A percentile compares a stretch with the other conserved stretches of the same genome.
Evolutionary conservation across 1,284 basidiomycete species (phyloP).

Genomic region (Malassezia caprae): DNA sequence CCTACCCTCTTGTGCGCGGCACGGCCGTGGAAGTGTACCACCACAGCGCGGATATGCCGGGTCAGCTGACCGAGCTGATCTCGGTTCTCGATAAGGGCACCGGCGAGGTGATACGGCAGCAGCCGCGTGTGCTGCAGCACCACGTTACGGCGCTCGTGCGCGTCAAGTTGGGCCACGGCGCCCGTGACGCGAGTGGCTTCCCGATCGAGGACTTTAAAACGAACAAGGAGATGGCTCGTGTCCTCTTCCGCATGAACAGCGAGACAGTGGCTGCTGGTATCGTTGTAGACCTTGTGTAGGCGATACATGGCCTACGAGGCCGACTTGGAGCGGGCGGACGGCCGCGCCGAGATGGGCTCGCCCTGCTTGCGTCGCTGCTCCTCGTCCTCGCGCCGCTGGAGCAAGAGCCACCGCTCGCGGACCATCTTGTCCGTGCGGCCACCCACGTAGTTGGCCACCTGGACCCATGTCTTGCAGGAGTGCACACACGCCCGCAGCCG

Average conservation of each 20-base stretch:
- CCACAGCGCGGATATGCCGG: constrained; percentile 83
- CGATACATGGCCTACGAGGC: neutral
- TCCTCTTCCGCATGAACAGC: constrained; percentile 74
- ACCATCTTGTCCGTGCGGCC: constrained; percentile 19
- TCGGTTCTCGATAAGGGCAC: constrained; percentile 66
- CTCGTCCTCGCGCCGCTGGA: constrained; percentile 14
- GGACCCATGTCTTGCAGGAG: constrained; percentile 16
- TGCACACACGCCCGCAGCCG: constrained; percentile 15
- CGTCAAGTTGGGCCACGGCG: constrained; percentile 51
- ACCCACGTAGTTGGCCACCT: constrained; percentile 14
- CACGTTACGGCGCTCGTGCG: constrained; percentile 73
- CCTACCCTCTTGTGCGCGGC: constrained; percentile 77
- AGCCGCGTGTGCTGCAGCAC: constrained; percentile 71
- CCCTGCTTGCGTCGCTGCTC: neutral
- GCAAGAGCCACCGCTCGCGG: constrained; percentile 17
- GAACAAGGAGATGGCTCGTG: constrained; percentile 95
- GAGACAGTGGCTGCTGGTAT: constrained; percentile 88
- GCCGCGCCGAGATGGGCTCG: neutral
- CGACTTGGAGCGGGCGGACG: neutral
- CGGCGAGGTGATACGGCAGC: constrained; percentile 64
- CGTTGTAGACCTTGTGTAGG: constrained; percentile 21
- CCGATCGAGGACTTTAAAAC: constrained; percentile 63
- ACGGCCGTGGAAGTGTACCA: constrained; percentile 76
- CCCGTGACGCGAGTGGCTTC: constrained; percentile 18
- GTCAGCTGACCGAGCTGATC: constrained; percentile 68